Conservation (phyloP, 2,329 filamentous ascomycete species). For the Hypoxylon rubiginosum region DNA sequence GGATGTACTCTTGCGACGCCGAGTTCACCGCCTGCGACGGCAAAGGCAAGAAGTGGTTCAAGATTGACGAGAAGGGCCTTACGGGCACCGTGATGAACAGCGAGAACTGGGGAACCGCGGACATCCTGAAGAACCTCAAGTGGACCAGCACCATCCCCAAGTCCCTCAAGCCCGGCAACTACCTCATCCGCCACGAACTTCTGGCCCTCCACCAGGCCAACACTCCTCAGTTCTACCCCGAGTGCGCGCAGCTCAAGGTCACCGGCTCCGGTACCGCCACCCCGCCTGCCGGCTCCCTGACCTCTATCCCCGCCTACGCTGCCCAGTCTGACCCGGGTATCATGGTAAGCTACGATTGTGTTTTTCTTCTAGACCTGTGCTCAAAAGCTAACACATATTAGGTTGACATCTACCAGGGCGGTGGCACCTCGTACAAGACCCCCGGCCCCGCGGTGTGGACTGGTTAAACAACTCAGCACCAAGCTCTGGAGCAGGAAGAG, state of each 20-base stretch:
- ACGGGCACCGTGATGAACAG: conserved; percentile 59
- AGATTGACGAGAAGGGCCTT: conserved; percentile 68
- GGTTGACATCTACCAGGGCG: conserved; percentile 63
- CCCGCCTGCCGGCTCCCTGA: conserved; percentile 58
- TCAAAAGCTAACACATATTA: conserved; percentile 38
- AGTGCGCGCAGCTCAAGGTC: conserved; percentile 67
- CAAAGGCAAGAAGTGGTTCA: conserved; percentile 68
- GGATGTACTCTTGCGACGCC: conserved; percentile 66
- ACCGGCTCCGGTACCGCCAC: conserved; percentile 61
- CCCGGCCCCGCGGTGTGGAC: conserved; percentile 65
- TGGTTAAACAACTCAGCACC: conserved; percentile 49
- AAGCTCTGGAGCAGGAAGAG: conserved; percentile 1
- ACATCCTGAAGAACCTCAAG: conserved; percentile 59
- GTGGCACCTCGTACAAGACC: conserved; percentile 60
- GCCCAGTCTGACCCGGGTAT: conserved; percentile 63
- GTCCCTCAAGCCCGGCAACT: conserved; percentile 65
- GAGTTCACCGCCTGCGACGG: conserved; percentile 65
- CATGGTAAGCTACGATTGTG: conserved; percentile 52
- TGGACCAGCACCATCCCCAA: conserved; percentile 66
- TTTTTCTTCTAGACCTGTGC: not conserved
- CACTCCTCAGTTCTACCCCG: conserved; percentile 66
- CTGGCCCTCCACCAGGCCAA: conserved; percentile 65
- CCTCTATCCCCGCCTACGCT: conserved; percentile 61
- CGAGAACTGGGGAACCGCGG: conserved; percentile 63
- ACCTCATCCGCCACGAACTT: conserved; percentile 69